Conservation (phyloP, 1,284 basidiomycete genomes). For the Apiotrichum porosum region DNA sequence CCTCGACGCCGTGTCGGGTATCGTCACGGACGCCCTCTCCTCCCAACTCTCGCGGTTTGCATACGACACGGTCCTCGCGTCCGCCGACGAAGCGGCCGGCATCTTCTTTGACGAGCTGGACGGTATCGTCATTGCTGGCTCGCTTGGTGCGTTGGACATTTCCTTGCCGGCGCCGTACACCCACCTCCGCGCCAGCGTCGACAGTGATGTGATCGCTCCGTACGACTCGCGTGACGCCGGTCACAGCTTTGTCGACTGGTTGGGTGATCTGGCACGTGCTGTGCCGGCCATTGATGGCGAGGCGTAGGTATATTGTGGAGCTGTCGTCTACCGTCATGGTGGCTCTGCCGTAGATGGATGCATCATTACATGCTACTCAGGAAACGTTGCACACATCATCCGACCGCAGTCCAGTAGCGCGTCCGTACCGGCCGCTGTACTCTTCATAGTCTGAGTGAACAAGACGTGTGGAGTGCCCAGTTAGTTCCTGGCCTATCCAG, state of each 20-base stretch:
- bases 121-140: constrained; percentile 16
- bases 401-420: too few species aligned
- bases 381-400: too few species aligned
- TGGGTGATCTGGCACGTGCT: background rate
- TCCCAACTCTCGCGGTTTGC: constrained; percentile 18
- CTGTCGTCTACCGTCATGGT: too few species aligned
- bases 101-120: constrained; percentile 35
- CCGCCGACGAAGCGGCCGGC: background rate
- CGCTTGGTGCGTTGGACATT: constrained; percentile 15
- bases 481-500: too few species aligned
- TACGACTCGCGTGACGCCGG: constrained; percentile 10
- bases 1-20: constrained; percentile 19
- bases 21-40: constrained; percentile 23
- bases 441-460: too few species aligned
- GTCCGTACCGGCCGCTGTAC: too few species aligned
- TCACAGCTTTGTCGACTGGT: constrained; percentile 9
- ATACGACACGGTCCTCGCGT: constrained; percentile 1
- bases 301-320: too few species aligned
- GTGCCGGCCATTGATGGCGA: background rate
- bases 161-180: constrained; percentile 7
- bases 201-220: background rate
- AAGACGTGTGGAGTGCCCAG: too few species aligned
- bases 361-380: too few species aligned
- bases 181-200: constrained; percentile 6
- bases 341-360: too few species aligned